Conservation (phyloP, 2,329 filamentous ascomycete genomes). For the Cryphonectria carpinicola region DNA sequence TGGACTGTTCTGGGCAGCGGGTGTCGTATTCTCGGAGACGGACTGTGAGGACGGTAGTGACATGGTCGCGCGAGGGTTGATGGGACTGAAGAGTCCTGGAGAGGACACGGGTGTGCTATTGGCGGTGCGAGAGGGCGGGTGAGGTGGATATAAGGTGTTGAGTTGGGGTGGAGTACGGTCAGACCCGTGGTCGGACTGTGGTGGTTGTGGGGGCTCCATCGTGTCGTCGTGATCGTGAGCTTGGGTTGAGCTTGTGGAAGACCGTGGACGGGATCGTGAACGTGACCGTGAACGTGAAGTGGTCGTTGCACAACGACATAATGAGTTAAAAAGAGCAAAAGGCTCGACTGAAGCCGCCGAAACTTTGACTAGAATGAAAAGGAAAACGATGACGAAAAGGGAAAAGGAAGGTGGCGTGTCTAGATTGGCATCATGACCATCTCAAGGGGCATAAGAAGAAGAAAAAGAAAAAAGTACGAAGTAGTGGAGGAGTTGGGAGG, state of each 20-base stretch:
- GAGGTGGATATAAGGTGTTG: slow-evolving; percentile 42
- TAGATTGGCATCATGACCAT: slow-evolving; percentile 13
- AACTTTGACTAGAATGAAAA: slow-evolving; percentile 12
- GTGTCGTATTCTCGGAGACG: slow-evolving; percentile 58
- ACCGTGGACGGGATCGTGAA: slow-evolving; percentile 8
- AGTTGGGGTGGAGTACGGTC: slow-evolving; percentile 39
- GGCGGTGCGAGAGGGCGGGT: slow-evolving; percentile 50
- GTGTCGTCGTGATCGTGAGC: slow-evolving; percentile 26
- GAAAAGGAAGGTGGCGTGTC: slow-evolving; percentile 1
- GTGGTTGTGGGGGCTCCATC: slow-evolving; percentile 38
- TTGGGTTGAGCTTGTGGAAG: slow-evolving; percentile 16
- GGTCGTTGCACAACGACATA: slow-evolving; percentile 29
- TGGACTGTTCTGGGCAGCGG: slow-evolving; percentile 57
- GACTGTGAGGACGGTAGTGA: slow-evolving; percentile 45
- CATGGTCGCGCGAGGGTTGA: slow-evolving; percentile 47
- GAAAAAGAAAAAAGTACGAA: slow-evolving; percentile 2
- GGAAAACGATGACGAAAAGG: slow-evolving; percentile 1
- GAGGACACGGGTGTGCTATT: slow-evolving; percentile 64
- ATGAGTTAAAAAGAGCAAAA: slow-evolving; percentile 18
- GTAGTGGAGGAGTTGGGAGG: not conserved
- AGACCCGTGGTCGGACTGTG: slow-evolving; percentile 28
- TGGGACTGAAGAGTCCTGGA: slow-evolving; percentile 64
- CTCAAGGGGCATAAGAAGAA: not conserved
- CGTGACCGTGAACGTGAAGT: slow-evolving; percentile 10
- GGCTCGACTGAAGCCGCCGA: slow-evolving; percentile 21